These are phyloP conservation scores for Aspergillus novofumigatus DNA, from an alignment of 2,329 filamentous ascomycete species.

Conservation along the genomic window DNA sequence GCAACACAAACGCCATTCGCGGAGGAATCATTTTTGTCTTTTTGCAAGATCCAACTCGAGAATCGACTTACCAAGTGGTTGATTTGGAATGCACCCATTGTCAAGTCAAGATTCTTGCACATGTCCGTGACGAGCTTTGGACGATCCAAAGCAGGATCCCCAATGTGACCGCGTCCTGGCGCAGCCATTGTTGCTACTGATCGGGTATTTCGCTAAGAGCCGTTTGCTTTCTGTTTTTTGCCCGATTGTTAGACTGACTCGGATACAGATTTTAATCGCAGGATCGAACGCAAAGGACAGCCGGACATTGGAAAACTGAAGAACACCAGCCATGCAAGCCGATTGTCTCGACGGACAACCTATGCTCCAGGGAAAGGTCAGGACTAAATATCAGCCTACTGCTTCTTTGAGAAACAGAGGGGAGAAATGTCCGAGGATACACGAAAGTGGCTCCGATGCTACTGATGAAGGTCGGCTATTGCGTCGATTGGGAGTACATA, in stretches of 20 bases:
- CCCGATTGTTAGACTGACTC: neutral
- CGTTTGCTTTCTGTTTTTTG: neutral
- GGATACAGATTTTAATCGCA: neutral
- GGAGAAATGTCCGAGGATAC: neutral
- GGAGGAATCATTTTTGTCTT: neutral
- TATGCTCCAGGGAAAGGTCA: neutral
- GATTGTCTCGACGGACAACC: neutral
- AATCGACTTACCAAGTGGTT: constrained; percentile 21
- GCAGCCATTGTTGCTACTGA: constrained; percentile 3
- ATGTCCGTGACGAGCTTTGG: constrained; percentile 17
- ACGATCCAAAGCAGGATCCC: constrained; percentile 21
- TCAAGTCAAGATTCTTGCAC: constrained; percentile 23
- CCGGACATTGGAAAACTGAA: neutral
- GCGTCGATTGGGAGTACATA: neutral
- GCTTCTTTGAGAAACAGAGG: neutral
- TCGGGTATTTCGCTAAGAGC: neutral
- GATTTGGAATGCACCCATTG: constrained; percentile 17
- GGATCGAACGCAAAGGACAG: neutral
- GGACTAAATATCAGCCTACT: neutral
- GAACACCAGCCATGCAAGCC: neutral
- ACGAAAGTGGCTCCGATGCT: neutral
- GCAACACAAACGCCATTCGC: neutral
- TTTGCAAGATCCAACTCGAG: neutral
- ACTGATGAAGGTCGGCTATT: neutral
- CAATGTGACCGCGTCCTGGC: neutral